Percentiles rank a stretch among this genome's conserved stretches.
These are phyloP conservation scores for Epicoccum sorghinum DNA, from an alignment of 2,329 filamentous ascomycete species.

Conservation along the genomic window DNA sequence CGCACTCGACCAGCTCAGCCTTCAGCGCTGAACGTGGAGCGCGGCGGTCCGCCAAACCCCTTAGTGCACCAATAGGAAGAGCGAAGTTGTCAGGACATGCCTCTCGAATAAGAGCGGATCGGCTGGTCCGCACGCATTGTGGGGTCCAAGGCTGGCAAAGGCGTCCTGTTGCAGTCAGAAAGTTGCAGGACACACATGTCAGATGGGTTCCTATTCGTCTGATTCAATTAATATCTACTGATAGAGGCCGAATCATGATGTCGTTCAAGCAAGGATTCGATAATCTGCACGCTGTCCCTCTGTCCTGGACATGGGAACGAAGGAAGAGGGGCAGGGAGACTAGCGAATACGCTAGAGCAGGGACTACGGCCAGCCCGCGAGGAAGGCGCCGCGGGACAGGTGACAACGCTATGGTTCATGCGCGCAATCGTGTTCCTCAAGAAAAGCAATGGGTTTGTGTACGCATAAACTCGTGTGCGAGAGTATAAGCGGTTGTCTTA, in stretches of 20 bases:
- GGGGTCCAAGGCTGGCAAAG: slow-evolving; percentile 9
- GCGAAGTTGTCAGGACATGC: slow-evolving; percentile 9
- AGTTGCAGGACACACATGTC: too few species aligned
- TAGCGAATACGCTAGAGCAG: slow-evolving; percentile 10
- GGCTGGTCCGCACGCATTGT: slow-evolving; percentile 10
- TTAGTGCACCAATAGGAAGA: slow-evolving; percentile 8
- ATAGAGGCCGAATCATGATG: slow-evolving; percentile 2
- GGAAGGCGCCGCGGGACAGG: slow-evolving; percentile 2
- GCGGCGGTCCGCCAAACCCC: slow-evolving; percentile 10
- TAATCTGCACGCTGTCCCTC: neutral
- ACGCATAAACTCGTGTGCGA: neutral
- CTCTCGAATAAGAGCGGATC: slow-evolving; percentile 7
- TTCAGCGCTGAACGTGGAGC: slow-evolving; percentile 14
- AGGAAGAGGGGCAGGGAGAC: slow-evolving; percentile 5
- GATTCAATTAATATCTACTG: too few species aligned
- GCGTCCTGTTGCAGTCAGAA: neutral
- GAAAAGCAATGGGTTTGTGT: neutral
- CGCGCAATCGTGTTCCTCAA: neutral
- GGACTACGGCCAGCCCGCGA: slow-evolving; percentile 10
- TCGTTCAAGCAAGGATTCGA: slow-evolving; percentile 2
- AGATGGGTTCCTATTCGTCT: too few species aligned
- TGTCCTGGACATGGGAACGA: slow-evolving; percentile 3
- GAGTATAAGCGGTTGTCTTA: neutral
- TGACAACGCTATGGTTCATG: slow-evolving; percentile 4
- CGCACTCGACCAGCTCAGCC: slow-evolving; percentile 17